These are phyloP conservation scores for Clarireedia homoeocarpa DNA, from an alignment of 2,329 filamentous ascomycete genomes.

Conservation along the genomic window DNA sequence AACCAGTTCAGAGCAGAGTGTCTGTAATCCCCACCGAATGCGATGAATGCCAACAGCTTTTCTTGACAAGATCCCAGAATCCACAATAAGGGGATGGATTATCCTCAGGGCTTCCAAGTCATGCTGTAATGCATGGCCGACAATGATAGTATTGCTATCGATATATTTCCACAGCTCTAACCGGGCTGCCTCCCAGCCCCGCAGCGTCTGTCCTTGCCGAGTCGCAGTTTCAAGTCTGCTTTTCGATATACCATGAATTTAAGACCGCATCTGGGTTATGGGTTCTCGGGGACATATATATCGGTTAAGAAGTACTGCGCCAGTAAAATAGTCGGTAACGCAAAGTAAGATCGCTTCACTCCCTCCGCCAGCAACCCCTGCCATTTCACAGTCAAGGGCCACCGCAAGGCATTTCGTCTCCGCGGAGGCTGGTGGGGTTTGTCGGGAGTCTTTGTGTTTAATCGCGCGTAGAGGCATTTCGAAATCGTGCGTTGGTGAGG, in stretches of 20 bases:
- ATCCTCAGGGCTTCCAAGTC: constrained; percentile 39
- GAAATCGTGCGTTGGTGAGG: constrained; percentile 14
- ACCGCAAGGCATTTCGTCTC: constrained; percentile 30
- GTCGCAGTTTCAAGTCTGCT: constrained; percentile 29
- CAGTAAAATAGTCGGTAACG: constrained; percentile 39
- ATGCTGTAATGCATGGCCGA: constrained; percentile 40
- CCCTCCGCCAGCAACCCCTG: constrained; percentile 27
- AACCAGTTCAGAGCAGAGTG: constrained; percentile 31
- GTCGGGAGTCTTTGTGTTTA: constrained; percentile 10
- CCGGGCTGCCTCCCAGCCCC: constrained; percentile 38
- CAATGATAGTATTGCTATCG: constrained; percentile 37
- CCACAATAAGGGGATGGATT: constrained; percentile 36
- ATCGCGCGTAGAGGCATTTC: constrained; percentile 8
- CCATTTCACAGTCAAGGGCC: constrained; percentile 43
- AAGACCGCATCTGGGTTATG: constrained; percentile 33
- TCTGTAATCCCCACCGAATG: constrained; percentile 32
- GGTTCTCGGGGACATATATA: constrained; percentile 32
- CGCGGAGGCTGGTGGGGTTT: constrained; percentile 9
- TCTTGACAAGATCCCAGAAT: constrained; percentile 35
- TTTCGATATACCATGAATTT: constrained; percentile 33
- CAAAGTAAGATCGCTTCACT: constrained; percentile 32
- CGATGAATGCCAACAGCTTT: constrained; percentile 27
- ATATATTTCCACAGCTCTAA: constrained; percentile 34
- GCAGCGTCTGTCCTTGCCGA: constrained; percentile 27
- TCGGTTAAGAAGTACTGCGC: constrained; percentile 37